Evolutionary conservation across 371 early-diverging fungal genomes (phyloP), one percentile per base, ranked within the genome.

Genomic region (Globomyces sp.): DNA sequence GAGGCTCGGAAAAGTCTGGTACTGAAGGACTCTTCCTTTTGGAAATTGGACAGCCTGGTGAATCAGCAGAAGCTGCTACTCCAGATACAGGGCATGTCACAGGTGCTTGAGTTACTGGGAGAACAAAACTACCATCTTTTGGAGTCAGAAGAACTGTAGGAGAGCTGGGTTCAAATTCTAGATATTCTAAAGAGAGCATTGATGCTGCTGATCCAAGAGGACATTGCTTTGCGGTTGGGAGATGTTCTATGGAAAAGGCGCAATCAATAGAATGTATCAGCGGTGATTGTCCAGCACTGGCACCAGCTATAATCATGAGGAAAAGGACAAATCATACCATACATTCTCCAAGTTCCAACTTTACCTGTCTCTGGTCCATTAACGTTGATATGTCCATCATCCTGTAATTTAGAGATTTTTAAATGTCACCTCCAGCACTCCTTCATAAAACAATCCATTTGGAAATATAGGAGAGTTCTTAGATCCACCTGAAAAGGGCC

Each of bases 241-340:
- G 80, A 72, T 98, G 98, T 64, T 89, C 84, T n/a, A 98, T 85
- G 44, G 93, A 95, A 43, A 98, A 85, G 0, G 90, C 90, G 43
- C 93, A 86, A 74, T 98, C 99, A 10, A 96, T 77, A 3, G 90
- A 87, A 68, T 96, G 98, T 58, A 98, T 93, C 63, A 96, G 67
- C 36, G 97, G 86, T 43, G 91, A 91, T 74, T 98, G 98, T 1
- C 94, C 99, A 2, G 99, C 98, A 74, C 92, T 92, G 0, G 93
- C 96, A 36, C 98, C 98, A 1, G 96, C 94, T 24, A 24, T 97
- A 2, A 97, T 97, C 73, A 92, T 92, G 0, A 92, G 95, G 34
- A 96, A 96, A 1, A 95, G 90, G 24, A 24, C 24, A 24, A 24
- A 24, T 24, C 24, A 24, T 24, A 24, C 24, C 24, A 76, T 92